Percentiles rank a stretch among this genome's conserved stretches.
These are phyloP conservation scores for Ogataea nonfermentans DNA, from an alignment of 805 yeast genomes.

Conservation along the genomic window DNA sequence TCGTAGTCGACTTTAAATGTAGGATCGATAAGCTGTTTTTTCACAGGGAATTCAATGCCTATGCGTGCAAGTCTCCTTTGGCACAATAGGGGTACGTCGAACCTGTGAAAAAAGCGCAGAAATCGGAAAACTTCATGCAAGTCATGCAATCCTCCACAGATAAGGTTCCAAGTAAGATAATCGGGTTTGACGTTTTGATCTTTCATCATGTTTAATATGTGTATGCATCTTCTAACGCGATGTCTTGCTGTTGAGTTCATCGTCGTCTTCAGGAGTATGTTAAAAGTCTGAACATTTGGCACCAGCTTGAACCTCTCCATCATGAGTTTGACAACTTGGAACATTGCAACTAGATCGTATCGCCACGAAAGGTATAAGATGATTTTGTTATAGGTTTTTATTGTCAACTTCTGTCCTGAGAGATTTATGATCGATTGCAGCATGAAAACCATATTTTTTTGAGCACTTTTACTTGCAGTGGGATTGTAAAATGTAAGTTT, in stretches of 20 bases:
- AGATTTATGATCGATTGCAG: slow-evolving; percentile 3
- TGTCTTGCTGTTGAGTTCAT: slow-evolving; percentile 9
- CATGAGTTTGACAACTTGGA: slow-evolving; percentile 3
- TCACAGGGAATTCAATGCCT: slow-evolving; percentile 15
- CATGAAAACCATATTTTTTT: slow-evolving; percentile 1
- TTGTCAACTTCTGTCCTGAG: slow-evolving; percentile 5
- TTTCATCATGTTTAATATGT: slow-evolving; percentile 9
- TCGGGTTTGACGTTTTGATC: slow-evolving; percentile 9
- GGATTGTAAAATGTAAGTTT: background rate
- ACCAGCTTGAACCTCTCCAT: background rate
- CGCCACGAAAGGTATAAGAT: slow-evolving; percentile 8
- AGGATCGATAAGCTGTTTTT: slow-evolving; percentile 4
- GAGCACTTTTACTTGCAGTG: background rate
- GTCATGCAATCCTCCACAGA: slow-evolving; percentile 10
- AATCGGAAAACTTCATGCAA: slow-evolving; percentile 1
- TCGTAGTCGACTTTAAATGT: background rate
- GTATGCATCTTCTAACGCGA: slow-evolving; percentile 11
- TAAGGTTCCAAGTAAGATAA: slow-evolving; percentile 18
- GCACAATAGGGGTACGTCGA: slow-evolving; percentile 12
- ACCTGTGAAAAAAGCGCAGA: slow-evolving; percentile 6
- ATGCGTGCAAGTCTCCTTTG: slow-evolving; percentile 1
- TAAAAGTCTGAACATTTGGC: slow-evolving; percentile 14
- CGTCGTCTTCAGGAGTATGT: slow-evolving; percentile 12
- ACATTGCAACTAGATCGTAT: slow-evolving; percentile 11
- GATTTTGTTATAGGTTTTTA: slow-evolving; percentile 7